phyloP scores from a whole-genome alignment of 1,284 basidiomycete species.

The Cutaneotrichosporon daszewskae region DNA sequence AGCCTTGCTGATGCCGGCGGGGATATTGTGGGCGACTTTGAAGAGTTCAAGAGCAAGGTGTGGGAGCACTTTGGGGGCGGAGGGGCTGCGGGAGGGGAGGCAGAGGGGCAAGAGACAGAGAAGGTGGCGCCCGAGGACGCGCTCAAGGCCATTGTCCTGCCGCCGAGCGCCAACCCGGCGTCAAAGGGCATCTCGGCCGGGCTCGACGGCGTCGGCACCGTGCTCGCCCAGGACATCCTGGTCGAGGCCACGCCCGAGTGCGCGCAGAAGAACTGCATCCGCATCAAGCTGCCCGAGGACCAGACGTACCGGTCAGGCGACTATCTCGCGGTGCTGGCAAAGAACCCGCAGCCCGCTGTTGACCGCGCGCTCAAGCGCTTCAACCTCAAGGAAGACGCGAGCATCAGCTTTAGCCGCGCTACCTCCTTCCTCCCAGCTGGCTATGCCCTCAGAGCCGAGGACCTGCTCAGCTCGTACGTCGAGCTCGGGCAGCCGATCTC shows the following conservation, averaged over 20 bases:
- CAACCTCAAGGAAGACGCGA: constrained; percentile 19
- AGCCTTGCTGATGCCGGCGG: constrained; percentile 37
- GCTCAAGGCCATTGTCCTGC: not conserved
- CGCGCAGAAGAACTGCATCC: constrained; percentile 42
- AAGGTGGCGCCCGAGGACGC: not conserved
- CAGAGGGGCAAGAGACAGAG: not conserved
- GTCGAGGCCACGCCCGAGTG: constrained; percentile 4
- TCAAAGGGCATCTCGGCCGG: constrained; percentile 9
- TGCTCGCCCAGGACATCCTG: constrained; percentile 16
- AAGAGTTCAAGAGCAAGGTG: constrained; percentile 50
- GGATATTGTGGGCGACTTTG: constrained; percentile 52
- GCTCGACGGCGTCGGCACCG: constrained; percentile 10
- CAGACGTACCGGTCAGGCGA: constrained; percentile 51
- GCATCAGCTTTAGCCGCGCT: constrained; percentile 10
- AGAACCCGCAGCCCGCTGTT: constrained; percentile 10
- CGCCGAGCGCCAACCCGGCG: constrained; percentile 10
- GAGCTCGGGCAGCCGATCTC: constrained; percentile 47
- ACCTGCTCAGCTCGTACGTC: constrained; percentile 51
- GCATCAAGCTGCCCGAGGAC: constrained; percentile 51
- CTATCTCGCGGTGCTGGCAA: constrained; percentile 50
- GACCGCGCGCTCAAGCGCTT: constrained; percentile 12
- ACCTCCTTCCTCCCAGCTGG: constrained; percentile 44
- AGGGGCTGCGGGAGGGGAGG: not conserved
- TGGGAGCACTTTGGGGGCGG: constrained; percentile 45
- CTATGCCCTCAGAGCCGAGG: constrained; percentile 44